Percentiles rank a stretch among this genome's conserved stretches.
Conservation (phyloP, 1,139 yeast species). For the Yamadazyma atlantica region DNA sequence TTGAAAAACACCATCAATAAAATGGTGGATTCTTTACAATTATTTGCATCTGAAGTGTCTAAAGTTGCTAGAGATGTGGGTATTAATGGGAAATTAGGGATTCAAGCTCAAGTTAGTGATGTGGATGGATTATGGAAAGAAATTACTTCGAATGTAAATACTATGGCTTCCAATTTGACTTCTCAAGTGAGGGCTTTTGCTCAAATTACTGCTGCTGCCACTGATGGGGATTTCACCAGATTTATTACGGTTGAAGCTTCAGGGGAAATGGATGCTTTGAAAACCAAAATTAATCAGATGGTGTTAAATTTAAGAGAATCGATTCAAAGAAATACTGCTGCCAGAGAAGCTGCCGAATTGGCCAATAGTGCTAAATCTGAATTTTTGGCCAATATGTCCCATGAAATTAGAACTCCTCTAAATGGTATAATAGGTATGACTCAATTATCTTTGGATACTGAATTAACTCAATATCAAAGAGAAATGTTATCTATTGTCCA, state of each 20-base stretch:
- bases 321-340: slow-evolving; percentile 87
- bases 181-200: slow-evolving; percentile 93
- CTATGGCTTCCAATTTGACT: slow-evolving; percentile 89
- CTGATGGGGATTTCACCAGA: slow-evolving; percentile 89
- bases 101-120: slow-evolving; percentile 86
- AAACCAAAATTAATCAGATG: slow-evolving; percentile 90
- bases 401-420: slow-evolving; percentile 89
- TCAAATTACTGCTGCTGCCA: slow-evolving; percentile 90
- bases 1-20: slow-evolving; percentile 79
- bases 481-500: slow-evolving; percentile 88
- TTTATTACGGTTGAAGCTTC: slow-evolving; percentile 88
- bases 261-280: slow-evolving; percentile 93
- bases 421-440: slow-evolving; percentile 95
- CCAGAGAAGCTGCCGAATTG: slow-evolving; percentile 89
- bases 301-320: slow-evolving; percentile 84
- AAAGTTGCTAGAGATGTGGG: slow-evolving; percentile 92
- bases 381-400: slow-evolving; percentile 88
- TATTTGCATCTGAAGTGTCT: slow-evolving; percentile 85
- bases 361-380: slow-evolving; percentile 92
- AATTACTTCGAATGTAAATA: slow-evolving; percentile 88
- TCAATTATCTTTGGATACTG: slow-evolving; percentile 82
- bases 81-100: slow-evolving; percentile 88
- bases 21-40: slow-evolving; percentile 89
- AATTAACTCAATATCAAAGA: slow-evolving; percentile 82
- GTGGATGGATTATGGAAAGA: slow-evolving; percentile 93